Percentiles rank a stretch among this genome's conserved stretches.
Evolutionary conservation across 495 filamentous ascomycete genomes (phyloP).

Genomic region (Aspergillus egyptiacus): DNA sequence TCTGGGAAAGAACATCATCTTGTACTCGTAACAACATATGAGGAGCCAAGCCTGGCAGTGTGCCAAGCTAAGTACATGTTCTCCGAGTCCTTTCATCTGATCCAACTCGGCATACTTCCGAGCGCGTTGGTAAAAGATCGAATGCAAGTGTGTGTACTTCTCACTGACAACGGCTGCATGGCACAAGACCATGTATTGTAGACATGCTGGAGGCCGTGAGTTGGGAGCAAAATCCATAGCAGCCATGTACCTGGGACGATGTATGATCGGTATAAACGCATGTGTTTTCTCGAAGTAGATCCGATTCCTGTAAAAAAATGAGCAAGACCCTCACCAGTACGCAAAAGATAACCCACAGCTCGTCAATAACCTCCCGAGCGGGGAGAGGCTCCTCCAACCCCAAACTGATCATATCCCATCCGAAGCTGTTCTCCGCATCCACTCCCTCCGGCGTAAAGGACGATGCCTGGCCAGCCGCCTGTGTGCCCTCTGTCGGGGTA

Average conservation of each 20-base stretch:
- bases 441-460: conserved; percentile 17
- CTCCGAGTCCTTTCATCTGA: conserved; percentile 90
- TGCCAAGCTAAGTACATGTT: conserved; percentile 73
- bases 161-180: conserved; percentile 77
- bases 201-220: conserved; percentile 77
- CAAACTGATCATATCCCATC: conserved; percentile 91
- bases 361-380: conserved; percentile 78
- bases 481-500: conserved; percentile 15
- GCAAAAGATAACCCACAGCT: conserved; percentile 56
- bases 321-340: conserved; percentile 2
- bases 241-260: conserved; percentile 77
- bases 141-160: conserved; percentile 68
- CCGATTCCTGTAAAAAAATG: conserved; percentile 48
- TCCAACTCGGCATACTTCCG: conserved; percentile 86
- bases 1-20: conserved; percentile 94
- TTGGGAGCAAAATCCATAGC: conserved; percentile 79
- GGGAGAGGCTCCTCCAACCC: conserved; percentile 91
- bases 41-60: conserved; percentile 80
- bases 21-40: conserved; percentile 82
- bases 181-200: conserved; percentile 94
- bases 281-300: conserved; percentile 91
- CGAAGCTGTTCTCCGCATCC: conserved; percentile 43
- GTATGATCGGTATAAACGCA: conserved; percentile 77
- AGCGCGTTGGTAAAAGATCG: conserved; percentile 79
- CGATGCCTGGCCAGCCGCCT: conserved; percentile 24